Evolutionary conservation across 306 rosid species (phyloP).

Genomic region (Phaseolus lunatus): DNA sequence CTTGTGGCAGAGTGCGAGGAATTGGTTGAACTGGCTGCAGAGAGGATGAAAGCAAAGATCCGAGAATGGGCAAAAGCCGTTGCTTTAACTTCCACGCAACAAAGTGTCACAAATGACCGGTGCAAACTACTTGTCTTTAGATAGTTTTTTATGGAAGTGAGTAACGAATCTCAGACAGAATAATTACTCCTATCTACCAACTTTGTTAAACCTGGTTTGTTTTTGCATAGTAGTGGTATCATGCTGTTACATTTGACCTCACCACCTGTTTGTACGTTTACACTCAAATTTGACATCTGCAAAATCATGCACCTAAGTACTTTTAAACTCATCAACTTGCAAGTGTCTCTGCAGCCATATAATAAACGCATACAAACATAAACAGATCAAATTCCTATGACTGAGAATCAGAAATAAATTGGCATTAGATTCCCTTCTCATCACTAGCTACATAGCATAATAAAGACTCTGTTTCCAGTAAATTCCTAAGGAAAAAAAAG

Average conservation of each 20-base stretch:
- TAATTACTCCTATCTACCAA: no score
- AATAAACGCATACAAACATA: not conserved
- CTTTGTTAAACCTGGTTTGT: no score
- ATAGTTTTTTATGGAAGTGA: not conserved
- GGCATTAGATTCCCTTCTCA: not conserved
- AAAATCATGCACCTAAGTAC: not conserved
- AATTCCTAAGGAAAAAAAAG: no score
- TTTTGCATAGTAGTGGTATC: not conserved
- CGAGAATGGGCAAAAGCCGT: conserved; percentile 41
- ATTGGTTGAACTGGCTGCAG: not conserved
- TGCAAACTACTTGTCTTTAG: not conserved
- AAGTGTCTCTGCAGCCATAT: not conserved
- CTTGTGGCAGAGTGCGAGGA: conserved; percentile 30
- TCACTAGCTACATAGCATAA: not conserved
- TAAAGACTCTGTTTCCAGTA: no score
- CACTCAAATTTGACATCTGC: not conserved
- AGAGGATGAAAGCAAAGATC: conserved; percentile 39
- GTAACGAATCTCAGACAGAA: no score
- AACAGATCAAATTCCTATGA: not conserved
- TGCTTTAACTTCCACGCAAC: conserved; percentile 28
- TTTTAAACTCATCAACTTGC: not conserved
- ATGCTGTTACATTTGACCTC: not conserved
- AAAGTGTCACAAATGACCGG: conserved; percentile 18
- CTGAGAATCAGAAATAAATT: not conserved
- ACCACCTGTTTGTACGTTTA: not conserved